Conservation (phyloP, 2,329 filamentous ascomycete genomes). For the Cladosporium sp. region DNA sequence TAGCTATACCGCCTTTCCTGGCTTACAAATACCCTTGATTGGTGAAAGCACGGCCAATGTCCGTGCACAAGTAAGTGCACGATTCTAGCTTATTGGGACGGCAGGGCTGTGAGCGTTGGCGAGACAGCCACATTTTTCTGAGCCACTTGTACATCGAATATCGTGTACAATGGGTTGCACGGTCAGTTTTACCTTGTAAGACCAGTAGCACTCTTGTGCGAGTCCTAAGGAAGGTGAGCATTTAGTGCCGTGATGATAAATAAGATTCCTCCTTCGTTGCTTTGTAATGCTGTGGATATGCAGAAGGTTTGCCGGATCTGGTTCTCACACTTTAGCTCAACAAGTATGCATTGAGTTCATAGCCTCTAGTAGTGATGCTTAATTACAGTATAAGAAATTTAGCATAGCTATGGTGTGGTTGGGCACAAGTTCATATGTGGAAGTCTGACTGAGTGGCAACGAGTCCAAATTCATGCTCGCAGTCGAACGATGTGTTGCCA, state of each 20-base stretch:
- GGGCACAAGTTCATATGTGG: background rate
- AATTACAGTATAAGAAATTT: background rate
- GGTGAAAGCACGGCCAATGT: background rate
- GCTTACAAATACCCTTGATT: background rate
- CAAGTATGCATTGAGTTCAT: background rate
- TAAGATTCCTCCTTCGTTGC: background rate
- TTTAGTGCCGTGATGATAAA: background rate
- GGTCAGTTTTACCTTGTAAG: background rate
- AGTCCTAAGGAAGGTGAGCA: background rate
- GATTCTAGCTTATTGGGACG: background rate
- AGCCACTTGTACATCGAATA: background rate
- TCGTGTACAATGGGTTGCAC: background rate
- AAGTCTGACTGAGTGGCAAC: background rate
- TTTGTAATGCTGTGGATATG: background rate
- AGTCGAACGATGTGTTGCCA: background rate
- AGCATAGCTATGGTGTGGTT: background rate
- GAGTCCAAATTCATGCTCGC: background rate
- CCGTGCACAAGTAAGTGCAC: background rate
- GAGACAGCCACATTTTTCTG: background rate
- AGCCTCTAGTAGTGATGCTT: background rate
- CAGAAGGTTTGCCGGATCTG: background rate
- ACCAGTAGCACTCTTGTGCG: background rate
- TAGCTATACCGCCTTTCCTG: background rate
- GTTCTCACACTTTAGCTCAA: background rate
- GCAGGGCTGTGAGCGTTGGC: background rate